A percentile compares a stretch with the other conserved stretches of the same genome.
phyloP scores from a whole-genome alignment of 345 rosid species.

The Gossypium longicalyx region DNA sequence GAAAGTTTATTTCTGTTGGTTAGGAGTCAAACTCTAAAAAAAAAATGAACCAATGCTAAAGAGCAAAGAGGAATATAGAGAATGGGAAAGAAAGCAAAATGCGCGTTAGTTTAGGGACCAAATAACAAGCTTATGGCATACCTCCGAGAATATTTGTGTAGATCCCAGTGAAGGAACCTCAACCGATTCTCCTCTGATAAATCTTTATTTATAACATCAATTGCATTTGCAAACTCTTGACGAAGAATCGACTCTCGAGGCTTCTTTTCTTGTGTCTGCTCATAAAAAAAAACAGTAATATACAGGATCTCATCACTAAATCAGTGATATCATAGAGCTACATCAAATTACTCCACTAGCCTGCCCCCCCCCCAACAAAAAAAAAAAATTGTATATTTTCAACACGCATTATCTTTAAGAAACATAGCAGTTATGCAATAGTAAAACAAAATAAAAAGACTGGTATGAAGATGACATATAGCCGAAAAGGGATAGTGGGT shows the following conservation, averaged over 20 bases:
- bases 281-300: constrained; percentile 14
- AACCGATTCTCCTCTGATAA: constrained; percentile 70
- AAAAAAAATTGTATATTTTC: neutral
- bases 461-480: neutral
- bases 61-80: neutral
- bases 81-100: neutral
- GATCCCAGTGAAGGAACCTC: constrained; percentile 87
- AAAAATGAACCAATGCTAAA: neutral
- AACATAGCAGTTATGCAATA: neutral
- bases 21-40: constrained; percentile 2
- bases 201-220: constrained; percentile 83
- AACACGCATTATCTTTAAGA: constrained; percentile 7
- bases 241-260: constrained; percentile 95
- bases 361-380: neutral
- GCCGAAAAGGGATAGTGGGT: constrained; percentile 7
- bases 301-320: neutral
- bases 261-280: constrained; percentile 63
- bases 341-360: neutral
- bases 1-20: constrained; percentile 10
- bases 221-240: constrained; percentile 93
- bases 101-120: neutral
- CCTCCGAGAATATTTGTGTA: constrained; percentile 84
- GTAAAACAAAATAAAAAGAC: neutral
- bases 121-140: constrained; percentile 22
- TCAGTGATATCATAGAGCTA: constrained; percentile 5